Base-by-base conservation (phyloP, 164 flowering plant genomes). In the Buxus sempervirens region DNA sequence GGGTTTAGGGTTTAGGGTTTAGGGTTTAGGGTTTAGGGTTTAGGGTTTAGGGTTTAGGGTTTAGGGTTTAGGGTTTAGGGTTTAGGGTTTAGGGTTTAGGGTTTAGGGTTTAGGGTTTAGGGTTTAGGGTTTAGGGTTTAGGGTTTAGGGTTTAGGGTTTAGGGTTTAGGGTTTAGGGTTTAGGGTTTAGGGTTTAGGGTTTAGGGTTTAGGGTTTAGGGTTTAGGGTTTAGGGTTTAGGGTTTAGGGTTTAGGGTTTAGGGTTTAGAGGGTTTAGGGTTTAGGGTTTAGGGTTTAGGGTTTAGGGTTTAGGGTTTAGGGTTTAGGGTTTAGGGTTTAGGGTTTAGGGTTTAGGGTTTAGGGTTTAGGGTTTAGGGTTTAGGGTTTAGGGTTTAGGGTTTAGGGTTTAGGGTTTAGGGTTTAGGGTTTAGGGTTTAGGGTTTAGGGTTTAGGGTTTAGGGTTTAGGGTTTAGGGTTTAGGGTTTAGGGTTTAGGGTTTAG, bases 401-500 rank as follows among this genome's bases (percentile, higher is more conserved):
- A 20, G 57, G 57, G 8, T 54, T 54, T 7, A 20, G 57, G 57
- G 8, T 54, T 54, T 7, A 20, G 57, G 57, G 8, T 54, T 54
- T 7, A 20, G 57, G 57, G 8, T 54, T 54, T 7, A 20, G n/a
- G 57, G 57, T 41, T 54, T 54, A 54, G 57, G 57, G 57, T 54
- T 53, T 53, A 53, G 20, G n/a, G 20, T 53, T 14, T 14, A 53
- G 54, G 54, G 54, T 51, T 51, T 51, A 51, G 54, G 54, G 54
- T 51, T 51, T 51, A 51, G 54, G 54, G 45, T 41, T 41, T 51
- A 51, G 54, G 54, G 54, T 51, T 51, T 51, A 51, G 54, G 54
- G 54, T 51, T 51, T 51, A 51, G 54, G 54, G 54, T 51, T 51
- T 51, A 51, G 54, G 54, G 54, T 51, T 51, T 51, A 51, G 54